A percentile compares a stretch with the other conserved stretches of the same genome.
Evolutionary conservation across 2,329 filamentous ascomycete species (phyloP).

Genomic region (Sclerotinia glacialis): DNA sequence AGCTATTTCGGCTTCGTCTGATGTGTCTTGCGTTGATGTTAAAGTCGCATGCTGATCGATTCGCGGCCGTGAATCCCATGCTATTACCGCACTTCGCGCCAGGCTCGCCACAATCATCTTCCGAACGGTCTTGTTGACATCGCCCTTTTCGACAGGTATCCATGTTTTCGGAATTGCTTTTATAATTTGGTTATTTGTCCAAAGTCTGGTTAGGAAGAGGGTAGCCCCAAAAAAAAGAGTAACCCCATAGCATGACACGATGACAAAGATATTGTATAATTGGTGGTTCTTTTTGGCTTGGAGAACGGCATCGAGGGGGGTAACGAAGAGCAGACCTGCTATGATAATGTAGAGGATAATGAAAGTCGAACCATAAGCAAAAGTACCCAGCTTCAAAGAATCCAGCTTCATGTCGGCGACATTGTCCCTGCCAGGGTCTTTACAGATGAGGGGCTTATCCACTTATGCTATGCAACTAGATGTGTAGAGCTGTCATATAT

Average conservation of each 20-base stretch:
- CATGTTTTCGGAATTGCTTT: slow-evolving; percentile 81
- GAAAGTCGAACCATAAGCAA: slow-evolving; percentile 8
- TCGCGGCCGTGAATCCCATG: slow-evolving; percentile 72
- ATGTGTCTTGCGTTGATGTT: slow-evolving; percentile 36
- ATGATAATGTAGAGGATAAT: slow-evolving; percentile 54
- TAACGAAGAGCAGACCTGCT: slow-evolving; percentile 70
- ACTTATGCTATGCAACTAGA: slow-evolving; percentile 3
- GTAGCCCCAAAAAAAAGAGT: slow-evolving; percentile 68
- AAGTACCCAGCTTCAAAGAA: not conserved
- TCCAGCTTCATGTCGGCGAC: slow-evolving; percentile 16
- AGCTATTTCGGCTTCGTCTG: slow-evolving; percentile 30
- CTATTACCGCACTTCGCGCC: slow-evolving; percentile 73
- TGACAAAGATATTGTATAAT: slow-evolving; percentile 78
- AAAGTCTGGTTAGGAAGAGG: slow-evolving; percentile 80
- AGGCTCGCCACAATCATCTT: slow-evolving; percentile 72
- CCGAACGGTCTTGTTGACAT: slow-evolving; percentile 72
- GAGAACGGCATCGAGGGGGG: slow-evolving; percentile 76
- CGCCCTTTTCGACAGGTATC: slow-evolving; percentile 81
- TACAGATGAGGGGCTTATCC: slow-evolving; percentile 18
- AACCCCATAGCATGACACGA: slow-evolving; percentile 71
- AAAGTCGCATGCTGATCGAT: slow-evolving; percentile 44
- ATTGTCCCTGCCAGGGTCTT: slow-evolving; percentile 20
- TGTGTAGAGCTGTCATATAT: not conserved
- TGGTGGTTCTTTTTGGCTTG: slow-evolving; percentile 67
- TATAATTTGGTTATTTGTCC: slow-evolving; percentile 77